Base-by-base conservation (phyloP, 805 yeast species). In the Candida vaughaniae region DNA sequence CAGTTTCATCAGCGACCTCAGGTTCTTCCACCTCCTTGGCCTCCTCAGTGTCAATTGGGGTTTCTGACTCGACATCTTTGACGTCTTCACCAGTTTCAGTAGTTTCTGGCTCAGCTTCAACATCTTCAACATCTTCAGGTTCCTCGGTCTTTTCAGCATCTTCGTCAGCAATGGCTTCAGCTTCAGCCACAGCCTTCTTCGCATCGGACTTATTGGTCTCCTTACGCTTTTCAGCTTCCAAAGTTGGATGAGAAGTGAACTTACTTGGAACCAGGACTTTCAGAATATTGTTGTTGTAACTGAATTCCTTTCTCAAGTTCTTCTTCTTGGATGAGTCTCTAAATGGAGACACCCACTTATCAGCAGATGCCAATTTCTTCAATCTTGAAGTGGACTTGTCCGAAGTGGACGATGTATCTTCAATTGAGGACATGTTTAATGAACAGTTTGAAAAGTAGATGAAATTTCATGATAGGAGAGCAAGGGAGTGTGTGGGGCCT, bases 261-360 rank as follows among this genome's bases (percentile, higher is more conserved):
- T 64, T 66, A 51, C 58, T 59, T 19, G 73, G 73, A 17, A 68
- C 69, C 27, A 47, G 56, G 26, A 68, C 43, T 19, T 55, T 51
- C 17, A 53, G 51, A 31, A 67, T 58, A 22, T 52, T 47, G 49
- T 66, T 67, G 28, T 52, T 51, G 11, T 60, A 62, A 39, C 56
- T 56, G 39, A 60, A 66, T 47, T 66, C 60, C 43, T 66, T 49
- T 32, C 55, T 50, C 36, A 62, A 58, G 47, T 60, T 65, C 49
- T 58, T 60, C 32, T 46, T 52, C 25, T 45, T 20, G 5, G 50
- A 42, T 8, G 53, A 31, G 18, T 51, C 42, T 49, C 73, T 56
- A 33, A 68, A 68, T n/a, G 73, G 73, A 4, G 73, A 66, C 10
- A 60, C 58, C 72, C 73, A 68, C 33, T 42, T 42, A 2, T 60